Percentiles rank a stretch among this genome's conserved stretches.
These are phyloP conservation scores for Grosmannia clavigera DNA, from an alignment of 2,329 filamentous ascomycete genomes.

Conservation along the genomic window DNA sequence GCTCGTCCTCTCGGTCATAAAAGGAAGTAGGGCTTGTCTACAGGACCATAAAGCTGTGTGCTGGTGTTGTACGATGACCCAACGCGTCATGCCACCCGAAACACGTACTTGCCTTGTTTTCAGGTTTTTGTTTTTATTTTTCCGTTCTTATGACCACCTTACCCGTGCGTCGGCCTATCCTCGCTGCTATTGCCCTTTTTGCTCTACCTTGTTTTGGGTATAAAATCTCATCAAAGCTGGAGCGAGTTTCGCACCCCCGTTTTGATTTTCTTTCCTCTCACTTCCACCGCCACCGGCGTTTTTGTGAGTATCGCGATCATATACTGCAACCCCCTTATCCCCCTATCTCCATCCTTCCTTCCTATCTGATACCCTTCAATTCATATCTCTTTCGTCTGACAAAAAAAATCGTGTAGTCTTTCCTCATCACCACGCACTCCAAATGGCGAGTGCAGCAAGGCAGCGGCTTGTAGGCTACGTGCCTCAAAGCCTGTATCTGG, in stretches of 20 bases:
- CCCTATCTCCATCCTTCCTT: neutral
- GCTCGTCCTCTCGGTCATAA: no score
- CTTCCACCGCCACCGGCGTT: neutral
- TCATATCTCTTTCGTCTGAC: neutral
- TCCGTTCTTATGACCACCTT: neutral
- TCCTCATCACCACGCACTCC: neutral
- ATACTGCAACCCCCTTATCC: no score
- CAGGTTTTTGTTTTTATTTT: neutral
- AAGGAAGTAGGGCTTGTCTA: no score
- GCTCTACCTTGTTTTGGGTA: neutral
- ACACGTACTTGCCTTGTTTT: neutral
- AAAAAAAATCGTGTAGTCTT: neutral
- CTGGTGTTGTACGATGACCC: neutral
- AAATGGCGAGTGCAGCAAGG: neutral
- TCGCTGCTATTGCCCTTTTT: neutral
- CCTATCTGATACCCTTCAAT: neutral
- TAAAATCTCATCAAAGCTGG: neutral
- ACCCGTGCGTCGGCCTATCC: neutral
- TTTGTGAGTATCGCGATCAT: neutral
- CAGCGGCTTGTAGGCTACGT: neutral
- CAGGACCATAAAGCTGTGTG: neutral
- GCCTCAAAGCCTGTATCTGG: neutral
- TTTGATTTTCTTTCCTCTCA: neutral
- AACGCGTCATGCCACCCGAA: neutral
- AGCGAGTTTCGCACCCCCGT: neutral